Evolutionary conservation across 345 rosid species (phyloP).

Genomic region (Luvunga scandens): DNA sequence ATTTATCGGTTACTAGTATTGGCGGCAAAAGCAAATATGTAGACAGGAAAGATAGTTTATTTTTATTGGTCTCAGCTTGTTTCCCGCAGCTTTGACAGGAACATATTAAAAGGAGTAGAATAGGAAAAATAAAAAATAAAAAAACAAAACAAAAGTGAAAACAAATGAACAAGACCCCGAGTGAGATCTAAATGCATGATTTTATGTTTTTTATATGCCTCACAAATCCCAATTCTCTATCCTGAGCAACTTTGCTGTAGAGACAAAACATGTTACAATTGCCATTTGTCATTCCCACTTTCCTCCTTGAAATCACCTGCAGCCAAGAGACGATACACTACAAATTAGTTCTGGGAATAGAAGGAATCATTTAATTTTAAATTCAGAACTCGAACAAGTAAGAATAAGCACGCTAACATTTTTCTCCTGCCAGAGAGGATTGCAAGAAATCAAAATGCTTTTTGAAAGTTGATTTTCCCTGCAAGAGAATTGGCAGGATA

Average conservation of each 20-base stretch:
- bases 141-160: constrained; percentile 15
- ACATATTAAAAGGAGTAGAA: constrained; percentile 28
- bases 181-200: constrained; percentile 29
- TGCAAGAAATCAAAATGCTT: constrained; percentile 42
- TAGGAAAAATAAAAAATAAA: not conserved
- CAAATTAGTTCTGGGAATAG: constrained; percentile 1
- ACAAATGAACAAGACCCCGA: constrained; percentile 28
- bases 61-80: constrained; percentile 31
- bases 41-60: constrained; percentile 15
- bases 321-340: constrained; percentile 2
- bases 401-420: constrained; percentile 22
- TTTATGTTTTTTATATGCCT: constrained; percentile 13
- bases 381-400: not conserved
- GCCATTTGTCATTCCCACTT: constrained; percentile 41
- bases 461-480: constrained; percentile 44
- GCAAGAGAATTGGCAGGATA: constrained; percentile 5
- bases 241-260: constrained; percentile 21
- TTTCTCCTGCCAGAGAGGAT: constrained; percentile 31
- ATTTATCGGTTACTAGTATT: not conserved
- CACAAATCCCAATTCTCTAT: constrained; percentile 15
- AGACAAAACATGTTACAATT: constrained; percentile 22
- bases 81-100: constrained; percentile 54
- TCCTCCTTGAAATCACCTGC: constrained; percentile 46
- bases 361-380: not conserved
- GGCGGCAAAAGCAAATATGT: not conserved